phyloP scores from a whole-genome alignment of 495 filamentous ascomycete species.

The Acidomyces sp. region DNA sequence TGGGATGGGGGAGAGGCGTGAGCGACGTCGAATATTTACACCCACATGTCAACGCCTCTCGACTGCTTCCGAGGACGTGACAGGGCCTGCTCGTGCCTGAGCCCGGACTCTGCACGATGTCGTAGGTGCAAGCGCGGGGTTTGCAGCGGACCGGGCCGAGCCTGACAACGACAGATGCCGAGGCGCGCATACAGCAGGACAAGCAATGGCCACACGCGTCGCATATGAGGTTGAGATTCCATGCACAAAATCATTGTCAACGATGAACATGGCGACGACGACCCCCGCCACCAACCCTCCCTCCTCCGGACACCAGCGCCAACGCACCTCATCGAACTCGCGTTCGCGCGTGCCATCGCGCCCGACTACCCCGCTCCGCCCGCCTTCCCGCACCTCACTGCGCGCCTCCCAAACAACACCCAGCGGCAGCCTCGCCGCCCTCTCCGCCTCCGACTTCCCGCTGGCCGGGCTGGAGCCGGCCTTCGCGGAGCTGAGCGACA shows the following conservation, averaged over 20 bases:
- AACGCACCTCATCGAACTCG: constrained; percentile 34
- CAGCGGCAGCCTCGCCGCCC: constrained; percentile 9
- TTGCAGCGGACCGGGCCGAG: too few species aligned
- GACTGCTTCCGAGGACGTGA: too few species aligned
- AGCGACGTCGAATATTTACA: too few species aligned
- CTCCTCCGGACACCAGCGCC: constrained; percentile 13
- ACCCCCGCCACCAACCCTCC: not conserved
- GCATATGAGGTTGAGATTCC: too few species aligned
- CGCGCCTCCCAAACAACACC: constrained; percentile 41
- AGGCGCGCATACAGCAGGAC: too few species aligned
- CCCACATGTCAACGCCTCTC: too few species aligned
- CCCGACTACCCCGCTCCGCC: constrained; percentile 85
- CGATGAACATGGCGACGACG: constrained; percentile 19
- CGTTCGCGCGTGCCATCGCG: constrained; percentile 71
- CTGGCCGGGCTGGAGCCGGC: constrained; percentile 73
- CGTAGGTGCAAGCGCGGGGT: too few species aligned
- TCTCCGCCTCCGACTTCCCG: constrained; percentile 47
- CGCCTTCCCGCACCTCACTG: constrained; percentile 77
- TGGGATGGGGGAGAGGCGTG: not conserved
- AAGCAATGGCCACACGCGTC: too few species aligned
- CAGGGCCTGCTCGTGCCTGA: too few species aligned
- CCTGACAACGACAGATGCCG: too few species aligned
- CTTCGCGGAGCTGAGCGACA: constrained; percentile 87
- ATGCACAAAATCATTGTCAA: not conserved
- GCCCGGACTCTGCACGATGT: too few species aligned